Evolutionary conservation across 2,329 filamentous ascomycete genomes (phyloP), one percentile per base, ranked within the genome.

Genomic region (Myriosclerotinia duriaeana): DNA sequence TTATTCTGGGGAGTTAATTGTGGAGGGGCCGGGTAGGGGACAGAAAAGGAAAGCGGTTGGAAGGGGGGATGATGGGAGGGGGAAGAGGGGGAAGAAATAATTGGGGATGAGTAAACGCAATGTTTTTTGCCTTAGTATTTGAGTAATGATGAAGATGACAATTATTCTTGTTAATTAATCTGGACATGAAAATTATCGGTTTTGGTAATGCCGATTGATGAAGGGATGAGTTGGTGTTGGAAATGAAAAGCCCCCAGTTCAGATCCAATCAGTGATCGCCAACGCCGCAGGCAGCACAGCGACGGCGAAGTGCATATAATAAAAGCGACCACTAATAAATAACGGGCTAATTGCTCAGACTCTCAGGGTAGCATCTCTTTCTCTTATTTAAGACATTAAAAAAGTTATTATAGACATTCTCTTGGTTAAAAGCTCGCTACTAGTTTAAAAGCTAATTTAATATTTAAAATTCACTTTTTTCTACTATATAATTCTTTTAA

Each of bases 1-100:
- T 12, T 65, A 65, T 34, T 34, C 34, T 3, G 63, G 63, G 8
- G 53, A 65, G 7, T 1, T 65, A 1, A 11, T 65, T 7, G 42
- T 65, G 7, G 11, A 40, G 14, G 60, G 26, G 2, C 22, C 34
- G 6, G 53, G 63, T 12, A 59, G 12, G 8, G 53, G 42, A 7
- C 38, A 48, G 34, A 59, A 22, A 42, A 58, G 44, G 30, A 65
- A 42, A 14, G 20, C 30, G 26, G 2, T 4, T 20, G 30, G n/a
- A 20, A 4, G 44, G 26, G 3, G 14, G 34, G 36, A 17, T 38
- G 20, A 3, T 3, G 34, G n/a, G 40, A 59, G 4, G 22, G 34
- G 3, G 5, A 65, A 59, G 30, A 65, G 12, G 15, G 34, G 30
- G 1, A 42, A n/a, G 17, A 30, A 8, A 5, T 50, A 26, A 14